Evolutionary conservation across 257 asterid genomes (phyloP).

Genomic region (Thymus mandschuricus): DNA sequence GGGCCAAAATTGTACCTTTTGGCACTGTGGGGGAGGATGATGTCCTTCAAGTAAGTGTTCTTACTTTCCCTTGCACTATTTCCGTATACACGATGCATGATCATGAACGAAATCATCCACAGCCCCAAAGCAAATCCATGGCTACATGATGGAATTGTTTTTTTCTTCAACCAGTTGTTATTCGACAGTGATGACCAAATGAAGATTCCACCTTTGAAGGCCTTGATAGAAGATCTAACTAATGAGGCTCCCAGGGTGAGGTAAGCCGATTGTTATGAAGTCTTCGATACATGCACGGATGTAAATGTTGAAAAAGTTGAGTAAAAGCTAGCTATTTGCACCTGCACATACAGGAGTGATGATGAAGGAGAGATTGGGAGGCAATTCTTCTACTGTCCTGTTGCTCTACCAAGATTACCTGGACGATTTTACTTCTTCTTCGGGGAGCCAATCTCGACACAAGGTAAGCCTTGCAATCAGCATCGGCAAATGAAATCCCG

Average conservation of each 20-base stretch:
- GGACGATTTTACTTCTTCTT: constrained; percentile 58
- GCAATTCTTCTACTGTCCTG: constrained; percentile 52
- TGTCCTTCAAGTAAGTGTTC: constrained; percentile 19
- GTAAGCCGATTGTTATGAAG: constrained; percentile 25
- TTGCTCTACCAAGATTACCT: constrained; percentile 49
- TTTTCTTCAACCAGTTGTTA: constrained; percentile 38
- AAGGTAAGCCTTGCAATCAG: constrained; percentile 36
- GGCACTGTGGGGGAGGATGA: constrained; percentile 33
- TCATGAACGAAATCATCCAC: no score
- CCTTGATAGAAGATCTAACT: constrained; percentile 41
- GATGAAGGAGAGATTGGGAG: constrained; percentile 51
- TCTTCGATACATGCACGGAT: background rate
- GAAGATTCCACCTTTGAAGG: constrained; percentile 54
- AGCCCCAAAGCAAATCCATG: no score
- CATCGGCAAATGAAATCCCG: no score
- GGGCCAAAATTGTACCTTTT: constrained; percentile 32
- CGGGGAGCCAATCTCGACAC: constrained; percentile 60
- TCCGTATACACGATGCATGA: no score
- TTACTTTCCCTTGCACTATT: no score
- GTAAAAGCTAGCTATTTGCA: no score
- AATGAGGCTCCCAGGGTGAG: constrained; percentile 42
- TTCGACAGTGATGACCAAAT: constrained; percentile 55
- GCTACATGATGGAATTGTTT: no score
- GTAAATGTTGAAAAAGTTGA: no score
- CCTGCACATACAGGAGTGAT: constrained; percentile 34